Base-by-base conservation (phyloP, 2,329 filamentous ascomycete genomes). In the Neoscytalidium dimidiatum region DNA sequence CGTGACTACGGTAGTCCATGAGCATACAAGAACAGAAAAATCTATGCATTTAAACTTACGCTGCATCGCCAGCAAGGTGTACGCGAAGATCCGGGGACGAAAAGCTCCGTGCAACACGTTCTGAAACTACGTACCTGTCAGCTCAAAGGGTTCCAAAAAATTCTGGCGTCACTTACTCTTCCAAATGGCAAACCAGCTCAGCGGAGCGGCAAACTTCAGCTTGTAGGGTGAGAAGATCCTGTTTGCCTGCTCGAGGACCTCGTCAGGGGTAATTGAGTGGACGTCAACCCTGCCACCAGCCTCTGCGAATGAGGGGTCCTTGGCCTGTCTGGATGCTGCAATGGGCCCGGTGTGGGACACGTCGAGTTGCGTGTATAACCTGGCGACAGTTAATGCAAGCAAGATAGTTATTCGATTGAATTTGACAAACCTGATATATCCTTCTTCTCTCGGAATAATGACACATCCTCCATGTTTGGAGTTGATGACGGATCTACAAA, bases 131-230 rank as follows among this genome's bases (percentile, higher is more conserved):
- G 4, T 4, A 13, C 2, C 17, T 5, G 23, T 31, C 3, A 43
- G 23, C 19, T n/a, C n/a, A 33, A 29, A 26, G 19, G 3, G 3
- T 13, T 23, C 5, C 6, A 4, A 9, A 4, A 13, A 4, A 14
- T 2, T 0, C 21, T 14, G 13, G 13, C 44, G 9, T 2, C 4
- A 52, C 48, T 58, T 46, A 60, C 63, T 56, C 26, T 72, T 72
- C 75, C 75, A 77, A 13, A 77, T 69, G n/a, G 75, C 72, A 60
- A 75, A 77, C 74, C 75, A 77, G 49, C 73, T 76, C 23, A 77
- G 57, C 0, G 74, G 68, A 4, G 70, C 65, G 0, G 67, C 75
- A 49, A 77, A 77, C 26, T 72, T 70, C 26, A 77, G 56, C 21
- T 68, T 76, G 61, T 72, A 77, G 7, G 74, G 75, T 3, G 72